These are phyloP conservation scores for Raphanus sativus DNA, from an alignment of 345 rosid species.

Conservation along the genomic window DNA sequence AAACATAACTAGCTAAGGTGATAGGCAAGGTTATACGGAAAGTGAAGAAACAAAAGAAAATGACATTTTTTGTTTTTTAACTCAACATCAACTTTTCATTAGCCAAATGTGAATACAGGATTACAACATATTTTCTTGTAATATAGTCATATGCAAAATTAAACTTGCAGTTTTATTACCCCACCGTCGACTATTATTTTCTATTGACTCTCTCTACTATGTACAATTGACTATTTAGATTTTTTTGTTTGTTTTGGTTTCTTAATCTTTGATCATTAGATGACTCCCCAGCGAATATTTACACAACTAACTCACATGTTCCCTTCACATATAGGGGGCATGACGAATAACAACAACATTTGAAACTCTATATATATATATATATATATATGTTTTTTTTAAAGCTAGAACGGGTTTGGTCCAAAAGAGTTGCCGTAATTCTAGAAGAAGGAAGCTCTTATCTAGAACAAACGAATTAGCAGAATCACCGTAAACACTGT, in stretches of 20 bases:
- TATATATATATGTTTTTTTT: background rate
- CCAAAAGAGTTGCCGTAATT: constrained; percentile 45
- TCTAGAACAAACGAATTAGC: constrained; percentile 65
- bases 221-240: background rate
- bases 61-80: too few species aligned
- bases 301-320: background rate
- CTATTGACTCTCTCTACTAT: background rate
- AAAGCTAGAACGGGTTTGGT: constrained; percentile 22
- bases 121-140: background rate
- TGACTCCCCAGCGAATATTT: background rate
- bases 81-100: too few species aligned
- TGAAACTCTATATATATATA: background rate
- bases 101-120: too few species aligned
- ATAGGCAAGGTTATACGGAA: background rate
- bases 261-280: background rate
- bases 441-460: constrained; percentile 58
- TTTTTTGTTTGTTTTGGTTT: background rate
- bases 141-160: background rate
- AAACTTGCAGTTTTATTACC: background rate
- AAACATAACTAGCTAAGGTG: background rate
- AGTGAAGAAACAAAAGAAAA: background rate
- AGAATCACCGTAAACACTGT: constrained; percentile 61
- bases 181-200: background rate
- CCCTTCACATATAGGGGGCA: background rate
- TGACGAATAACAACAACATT: background rate